A percentile compares a stretch with the other conserved stretches of the same genome.
Conservation (phyloP, 1,139 yeast genomes). For the Blastobotrys ciferrii region DNA sequence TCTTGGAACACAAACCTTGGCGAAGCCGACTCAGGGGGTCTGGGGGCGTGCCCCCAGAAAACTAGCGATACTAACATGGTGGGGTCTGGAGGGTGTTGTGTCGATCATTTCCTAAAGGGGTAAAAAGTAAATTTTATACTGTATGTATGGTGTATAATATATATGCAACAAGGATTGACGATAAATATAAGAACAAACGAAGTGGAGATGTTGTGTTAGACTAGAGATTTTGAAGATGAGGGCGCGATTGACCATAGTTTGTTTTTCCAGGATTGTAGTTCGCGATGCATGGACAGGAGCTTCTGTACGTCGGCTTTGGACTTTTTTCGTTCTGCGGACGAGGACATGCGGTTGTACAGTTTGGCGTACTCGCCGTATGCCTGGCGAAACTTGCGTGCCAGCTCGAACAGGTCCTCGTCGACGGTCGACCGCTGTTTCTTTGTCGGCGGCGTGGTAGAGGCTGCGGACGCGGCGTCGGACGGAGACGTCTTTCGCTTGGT, state of each 20-base stretch:
- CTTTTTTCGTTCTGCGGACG: constrained; percentile 17
- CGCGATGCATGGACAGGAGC: constrained; percentile 39
- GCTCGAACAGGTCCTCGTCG: constrained; percentile 34
- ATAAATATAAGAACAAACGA: too few relatives aligned
- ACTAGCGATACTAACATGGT: too few relatives aligned
- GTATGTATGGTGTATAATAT: too few relatives aligned
- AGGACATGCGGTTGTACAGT: constrained; percentile 30
- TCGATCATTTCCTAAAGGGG: not conserved
- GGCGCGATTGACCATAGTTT: constrained; percentile 35
- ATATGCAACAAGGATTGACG: not conserved
- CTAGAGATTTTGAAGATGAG: constrained; percentile 4
- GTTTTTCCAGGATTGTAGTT: constrained; percentile 40
- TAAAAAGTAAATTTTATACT: not conserved
- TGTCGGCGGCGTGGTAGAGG: constrained; percentile 10
- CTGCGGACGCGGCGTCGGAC: constrained; percentile 13
- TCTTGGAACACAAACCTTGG: too few relatives aligned
- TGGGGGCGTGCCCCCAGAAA: too few relatives aligned
- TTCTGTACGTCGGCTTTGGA: constrained; percentile 31
- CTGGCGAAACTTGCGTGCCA: constrained; percentile 38
- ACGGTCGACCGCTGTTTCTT: constrained; percentile 16
- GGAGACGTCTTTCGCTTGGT: constrained; percentile 20
- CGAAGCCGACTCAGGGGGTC: too few relatives aligned
- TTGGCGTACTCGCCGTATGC: constrained; percentile 38
- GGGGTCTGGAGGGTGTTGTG: not conserved
- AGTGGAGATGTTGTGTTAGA: too few relatives aligned